phyloP scores from a whole-genome alignment of 2,329 filamentous ascomycete species.

The Cordyceps farinosa region DNA sequence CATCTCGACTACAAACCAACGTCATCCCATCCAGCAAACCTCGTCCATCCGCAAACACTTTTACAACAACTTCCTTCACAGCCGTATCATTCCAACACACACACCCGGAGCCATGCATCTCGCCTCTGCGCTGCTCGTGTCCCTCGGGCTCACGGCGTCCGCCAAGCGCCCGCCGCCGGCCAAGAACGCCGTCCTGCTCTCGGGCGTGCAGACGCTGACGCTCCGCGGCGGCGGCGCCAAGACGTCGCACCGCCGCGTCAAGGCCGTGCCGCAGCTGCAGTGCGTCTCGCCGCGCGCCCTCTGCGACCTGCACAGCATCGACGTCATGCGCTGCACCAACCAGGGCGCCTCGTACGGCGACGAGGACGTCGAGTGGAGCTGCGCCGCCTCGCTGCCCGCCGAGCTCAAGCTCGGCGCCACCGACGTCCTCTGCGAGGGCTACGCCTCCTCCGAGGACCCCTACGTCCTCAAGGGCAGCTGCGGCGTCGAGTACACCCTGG shows the following conservation, averaged over 20 bases:
- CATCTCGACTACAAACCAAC: not conserved
- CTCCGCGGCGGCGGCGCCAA: conserved; percentile 60
- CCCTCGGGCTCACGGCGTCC: conserved; percentile 24
- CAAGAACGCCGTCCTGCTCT: conserved; percentile 54
- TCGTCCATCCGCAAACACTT: not conserved
- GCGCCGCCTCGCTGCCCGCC: conserved; percentile 59
- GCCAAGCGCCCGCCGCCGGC: conserved; percentile 29
- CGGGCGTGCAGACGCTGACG: conserved; percentile 70
- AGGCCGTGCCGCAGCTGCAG: conserved; percentile 72
- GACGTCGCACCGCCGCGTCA: conserved; percentile 73
- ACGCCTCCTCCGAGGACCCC: conserved; percentile 68
- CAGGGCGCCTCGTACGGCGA: conserved; percentile 72
- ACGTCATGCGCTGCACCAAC: conserved; percentile 87
- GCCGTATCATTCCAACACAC: not conserved
- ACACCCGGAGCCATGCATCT: conserved; percentile 28
- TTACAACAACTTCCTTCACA: not conserved
- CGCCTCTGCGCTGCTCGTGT: conserved; percentile 23
- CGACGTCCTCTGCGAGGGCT: conserved; percentile 91
- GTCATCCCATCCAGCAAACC: not conserved
- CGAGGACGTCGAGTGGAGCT: conserved; percentile 90
- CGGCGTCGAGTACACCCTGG: conserved; percentile 81
- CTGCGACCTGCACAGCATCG: conserved; percentile 68
- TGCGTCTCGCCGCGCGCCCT: conserved; percentile 66
- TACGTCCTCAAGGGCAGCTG: conserved; percentile 91
- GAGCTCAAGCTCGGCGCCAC: conserved; percentile 73